Evolutionary conservation across 805 yeast genomes (phyloP), one percentile per base, ranked within the genome.

Genomic region (Candida argentea): DNA sequence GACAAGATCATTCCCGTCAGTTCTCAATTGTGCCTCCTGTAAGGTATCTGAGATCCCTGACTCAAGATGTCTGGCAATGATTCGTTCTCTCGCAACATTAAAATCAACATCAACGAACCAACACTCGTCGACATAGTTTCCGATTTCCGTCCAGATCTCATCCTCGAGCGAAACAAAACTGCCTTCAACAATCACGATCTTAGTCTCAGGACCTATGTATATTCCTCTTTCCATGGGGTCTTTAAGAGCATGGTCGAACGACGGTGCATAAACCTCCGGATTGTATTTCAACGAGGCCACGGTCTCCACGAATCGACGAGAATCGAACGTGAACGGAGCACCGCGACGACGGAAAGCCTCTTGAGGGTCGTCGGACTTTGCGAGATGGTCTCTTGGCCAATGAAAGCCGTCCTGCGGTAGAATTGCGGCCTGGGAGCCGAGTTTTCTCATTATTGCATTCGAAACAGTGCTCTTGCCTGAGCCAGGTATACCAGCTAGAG

Each of bases 291-390:
- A 10, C 20, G 9, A 8, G n/a, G 8, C 11, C 5, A 46, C 40
- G 8, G 25, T 15, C 13, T 12, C 28, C 12, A 34, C 28, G 18
- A 36, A 36, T 9, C 25, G 32, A n/a, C 39, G 12, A 50, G 80
- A 70, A 44, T 87, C 87, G 55, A 87, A 89, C 0, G 96, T 86
- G 40, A 65, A 71, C 2, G 95, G 93, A 0, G 95, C 79, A 0
- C 96, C 96, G 27, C 96, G 65, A 35, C 83, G 61, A 16, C 54
- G 48, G 17, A 73, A 53, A 0, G 94, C 89, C 19, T 53, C 57
- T 7, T 47, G 58, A 0, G 83, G 65, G 38, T 84, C 70, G 6
- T 58, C 52, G 44, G 81, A 66, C 22, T 36, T 19, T 7, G 42
- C 39, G 26, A 60, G 41, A 32, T 58, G 53, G 6, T 29, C 19